Conservation (phyloP, 192 early-diverging fungal species). For the Backusella parvicylindrica region DNA sequence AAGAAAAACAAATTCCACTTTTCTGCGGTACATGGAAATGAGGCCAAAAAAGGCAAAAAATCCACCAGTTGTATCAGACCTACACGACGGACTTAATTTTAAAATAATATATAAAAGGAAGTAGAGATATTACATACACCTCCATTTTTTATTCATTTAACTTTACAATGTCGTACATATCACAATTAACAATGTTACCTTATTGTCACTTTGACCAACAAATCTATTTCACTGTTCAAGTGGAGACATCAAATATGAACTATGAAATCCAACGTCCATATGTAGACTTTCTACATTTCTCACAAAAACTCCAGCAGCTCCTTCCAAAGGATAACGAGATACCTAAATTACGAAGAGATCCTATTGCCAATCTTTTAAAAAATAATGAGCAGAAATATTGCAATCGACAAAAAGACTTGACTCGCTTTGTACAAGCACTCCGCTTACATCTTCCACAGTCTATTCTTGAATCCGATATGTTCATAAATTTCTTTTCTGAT, state of each 20-base stretch:
- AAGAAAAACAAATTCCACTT: background rate
- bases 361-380: background rate
- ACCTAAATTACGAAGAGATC: background rate
- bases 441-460: background rate
- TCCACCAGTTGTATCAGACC: background rate
- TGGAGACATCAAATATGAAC: background rate
- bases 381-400: background rate
- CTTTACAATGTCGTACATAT: background rate
- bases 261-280: background rate
- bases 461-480: background rate
- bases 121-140: background rate
- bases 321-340: background rate
- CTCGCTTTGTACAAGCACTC: background rate
- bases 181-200: background rate
- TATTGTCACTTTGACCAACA: background rate
- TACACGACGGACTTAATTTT: background rate
- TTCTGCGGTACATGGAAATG: background rate
- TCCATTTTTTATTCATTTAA: background rate
- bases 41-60: background rate
- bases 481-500: background rate
- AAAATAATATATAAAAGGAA: background rate
- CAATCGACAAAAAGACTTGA: background rate
- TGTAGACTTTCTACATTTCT: background rate
- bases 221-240: background rate
- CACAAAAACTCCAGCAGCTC: background rate